Evolutionary conservation across 345 rosid species (phyloP), one percentile per base, ranked within the genome.

Genomic region (Schrenkiella parvula): DNA sequence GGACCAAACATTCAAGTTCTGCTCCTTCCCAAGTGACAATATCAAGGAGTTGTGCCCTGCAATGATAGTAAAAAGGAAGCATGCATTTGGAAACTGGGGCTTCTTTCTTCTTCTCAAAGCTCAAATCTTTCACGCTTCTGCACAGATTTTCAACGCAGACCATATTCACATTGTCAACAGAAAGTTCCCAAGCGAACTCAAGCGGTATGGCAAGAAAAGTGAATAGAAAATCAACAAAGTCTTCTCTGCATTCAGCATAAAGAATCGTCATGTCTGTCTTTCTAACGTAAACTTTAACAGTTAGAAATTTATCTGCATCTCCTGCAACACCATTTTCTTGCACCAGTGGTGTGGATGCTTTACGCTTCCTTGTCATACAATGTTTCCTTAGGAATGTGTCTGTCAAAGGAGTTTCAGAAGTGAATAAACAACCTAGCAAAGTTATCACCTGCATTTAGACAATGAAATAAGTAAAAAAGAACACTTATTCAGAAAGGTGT

Each of bases 191-290:
- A 10, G 64, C 44, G 47, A 32, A 57, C 51, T 39, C 72, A 13
- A 66, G 65, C 0, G 78, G 78, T 17, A 74, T 55, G 0, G 64
- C 60, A 8, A 74, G 78, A 10, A 74, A 56, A 25, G 26, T 37
- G 52, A 56, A 66, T 0, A 74, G 72, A 25, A 66, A 44, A 28
- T 74, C 60, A 14, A 74, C 47, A 0, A 74, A 74, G 2, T 74
- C 67, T 59, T 75, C 73, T 13, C 43, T 52, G 52, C 68, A 59
- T 6, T 76, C 70, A 8, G 60, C 65, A 35, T 42, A 76, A 0
- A 76, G 68, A 25, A 76, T 19, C 3, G 1, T 5, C 0, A 2
- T 8, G 35, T 70, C 64, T 9, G 29, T 1, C 42, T 51, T 68
- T 22, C 31, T 53, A 15, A 61, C 32, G 3, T 29, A 25, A 7